Evolutionary conservation across 2,329 filamentous ascomycete genomes (phyloP), one percentile per base, ranked within the genome.

Genomic region (Helotiales sp.): DNA sequence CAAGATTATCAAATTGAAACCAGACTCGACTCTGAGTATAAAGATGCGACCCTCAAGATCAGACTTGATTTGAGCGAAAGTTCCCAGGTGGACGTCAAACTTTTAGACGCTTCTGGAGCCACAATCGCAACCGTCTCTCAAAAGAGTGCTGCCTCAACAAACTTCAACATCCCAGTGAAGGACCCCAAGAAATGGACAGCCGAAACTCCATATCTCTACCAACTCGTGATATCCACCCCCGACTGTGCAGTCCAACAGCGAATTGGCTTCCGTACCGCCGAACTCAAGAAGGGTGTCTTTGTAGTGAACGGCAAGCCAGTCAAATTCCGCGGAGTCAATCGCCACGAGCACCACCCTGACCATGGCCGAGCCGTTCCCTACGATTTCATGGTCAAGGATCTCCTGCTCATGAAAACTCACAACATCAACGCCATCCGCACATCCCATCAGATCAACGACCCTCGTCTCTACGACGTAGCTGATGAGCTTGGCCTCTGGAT

Each of bases 361-460:
- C 80, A 80, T 34, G 86, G 86, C 15, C 82, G 86, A 13, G 79
- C 85, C 1, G 83, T 87, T 1, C 84, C 84, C 0, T 78, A 81
- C 22, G 82, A 85, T 0, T 85, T 82, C 69, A 82, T 84, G 4
- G 80, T 81, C 47, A 75, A 79, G 22, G 86, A 88, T 69, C 77
- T 88, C 2, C 66, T 86, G 8, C 76, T 83, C 4, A 88, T 88
- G 85, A 84, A 85, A 74, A 75, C 79, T 54, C 77, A 86, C 78
- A 91, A 91, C 70, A 85, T 93, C 49, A 93, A 93, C 69, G 87
- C 89, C 1, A 83, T 93, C 10, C 86, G 90, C 1, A 90, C 87
- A 0, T 89, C 84, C 0, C 90, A 93, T 74, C 87, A 93, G 58
- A 85, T 87, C 10, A 89, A 87, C 32, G 86, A 91, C 65, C 81